Evolutionary conservation across 2,329 filamentous ascomycete genomes (phyloP).

Genomic region (Colletotrichum neosansevieriae): DNA sequence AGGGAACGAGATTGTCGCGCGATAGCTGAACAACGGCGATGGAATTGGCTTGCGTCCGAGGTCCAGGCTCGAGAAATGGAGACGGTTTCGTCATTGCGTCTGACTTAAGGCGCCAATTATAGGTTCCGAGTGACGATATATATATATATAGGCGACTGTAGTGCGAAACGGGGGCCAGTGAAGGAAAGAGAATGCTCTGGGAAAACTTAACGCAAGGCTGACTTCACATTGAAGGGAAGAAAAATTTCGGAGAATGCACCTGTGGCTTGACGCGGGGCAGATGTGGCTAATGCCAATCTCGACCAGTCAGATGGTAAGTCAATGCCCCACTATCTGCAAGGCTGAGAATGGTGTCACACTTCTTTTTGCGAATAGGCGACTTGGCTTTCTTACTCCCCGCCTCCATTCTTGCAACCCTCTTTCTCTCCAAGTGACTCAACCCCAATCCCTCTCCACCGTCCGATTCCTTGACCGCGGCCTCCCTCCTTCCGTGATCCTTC

Average conservation of each 20-base stretch:
- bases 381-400: conserved; percentile 28
- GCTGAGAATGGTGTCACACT: conserved; percentile 36
- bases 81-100: conserved; percentile 63
- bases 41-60: conserved; percentile 70
- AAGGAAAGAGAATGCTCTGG: neutral
- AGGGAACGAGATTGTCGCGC: conserved; percentile 84
- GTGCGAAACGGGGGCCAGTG: neutral
- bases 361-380: conserved; percentile 19
- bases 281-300: fast-evolving
- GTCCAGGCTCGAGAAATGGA: conserved; percentile 82
- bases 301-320: conserved; percentile 21
- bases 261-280: conserved; percentile 37
- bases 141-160: neutral
- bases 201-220: conserved; percentile 36
- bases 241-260: neutral
- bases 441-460: conserved; percentile 10
- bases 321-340: conserved; percentile 25
- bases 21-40: conserved; percentile 90
- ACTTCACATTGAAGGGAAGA: neutral
- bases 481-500: conserved; percentile 11
- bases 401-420: neutral
- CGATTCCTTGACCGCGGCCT: conserved; percentile 13
- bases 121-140: neutral
- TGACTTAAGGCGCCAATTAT: neutral
- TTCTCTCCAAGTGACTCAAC: neutral